Percentiles rank a stretch among this genome's conserved stretches.
Evolutionary conservation across 208 protist species (phyloP).

Genomic region (Trichomonas vaginalis): DNA sequence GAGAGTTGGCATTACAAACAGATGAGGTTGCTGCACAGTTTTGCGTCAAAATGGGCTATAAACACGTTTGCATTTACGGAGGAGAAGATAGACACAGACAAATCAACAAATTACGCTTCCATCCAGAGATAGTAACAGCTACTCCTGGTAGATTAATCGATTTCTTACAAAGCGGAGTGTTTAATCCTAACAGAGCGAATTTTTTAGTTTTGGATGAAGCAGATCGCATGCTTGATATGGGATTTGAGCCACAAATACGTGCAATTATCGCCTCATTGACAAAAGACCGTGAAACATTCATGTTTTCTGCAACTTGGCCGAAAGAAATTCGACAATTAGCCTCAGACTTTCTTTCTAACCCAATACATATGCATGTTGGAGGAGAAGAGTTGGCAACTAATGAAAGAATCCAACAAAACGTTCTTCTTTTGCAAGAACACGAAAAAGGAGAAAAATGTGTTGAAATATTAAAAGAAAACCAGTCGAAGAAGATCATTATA

Average conservation of each 20-base stretch:
- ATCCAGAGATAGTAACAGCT: constrained; percentile 68
- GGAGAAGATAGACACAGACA: constrained; percentile 58
- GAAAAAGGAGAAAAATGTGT: constrained; percentile 39
- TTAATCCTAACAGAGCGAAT: background rate
- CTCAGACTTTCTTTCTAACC: constrained; percentile 63
- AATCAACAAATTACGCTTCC: constrained; percentile 74
- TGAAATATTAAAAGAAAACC: constrained; percentile 16
- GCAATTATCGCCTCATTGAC: constrained; percentile 22
- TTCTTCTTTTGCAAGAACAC: constrained; percentile 37
- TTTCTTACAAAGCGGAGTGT: constrained; percentile 53
- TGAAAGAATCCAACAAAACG: constrained; percentile 37
- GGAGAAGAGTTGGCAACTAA: constrained; percentile 29
- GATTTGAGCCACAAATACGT: constrained; percentile 46
- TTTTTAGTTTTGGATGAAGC: constrained; percentile 54
- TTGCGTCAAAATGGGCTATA: background rate
- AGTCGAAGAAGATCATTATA: constrained; percentile 27
- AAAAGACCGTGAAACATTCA: constrained; percentile 28
- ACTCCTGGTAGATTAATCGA: constrained; percentile 63
- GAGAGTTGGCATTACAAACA: constrained; percentile 62
- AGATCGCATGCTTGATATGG: constrained; percentile 58
- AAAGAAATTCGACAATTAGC: constrained; percentile 83
- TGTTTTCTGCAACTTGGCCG: constrained; percentile 51
- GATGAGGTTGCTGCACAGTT: constrained; percentile 30
- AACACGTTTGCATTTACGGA: constrained; percentile 33
- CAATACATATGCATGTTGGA: constrained; percentile 88